phyloP scores from a whole-genome alignment of 768 basidiomycete genomes.

The Albatrellus ellisii region DNA sequence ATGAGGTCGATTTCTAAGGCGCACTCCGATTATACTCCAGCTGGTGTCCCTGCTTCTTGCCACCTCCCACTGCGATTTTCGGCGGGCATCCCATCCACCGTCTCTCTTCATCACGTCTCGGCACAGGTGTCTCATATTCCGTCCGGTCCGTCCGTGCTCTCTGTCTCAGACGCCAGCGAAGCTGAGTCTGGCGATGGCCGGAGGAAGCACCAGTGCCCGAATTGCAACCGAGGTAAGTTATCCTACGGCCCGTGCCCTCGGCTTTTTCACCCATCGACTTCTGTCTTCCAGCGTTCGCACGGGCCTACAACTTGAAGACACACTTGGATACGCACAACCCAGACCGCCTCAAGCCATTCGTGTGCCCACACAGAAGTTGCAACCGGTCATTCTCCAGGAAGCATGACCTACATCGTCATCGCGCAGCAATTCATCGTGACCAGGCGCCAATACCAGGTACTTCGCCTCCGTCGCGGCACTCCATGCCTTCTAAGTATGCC shows the following conservation, averaged over 20 bases:
- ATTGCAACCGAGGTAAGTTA: constrained; percentile 56
- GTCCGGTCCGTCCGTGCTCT: constrained; percentile 25
- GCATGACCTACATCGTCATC: constrained; percentile 86
- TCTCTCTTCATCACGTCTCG: constrained; percentile 45
- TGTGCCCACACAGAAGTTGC: constrained; percentile 77
- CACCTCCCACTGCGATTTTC: too few species aligned
- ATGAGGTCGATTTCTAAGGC: constrained; percentile 12
- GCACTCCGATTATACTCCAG: constrained; percentile 10
- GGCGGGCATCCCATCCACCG: constrained; percentile 28
- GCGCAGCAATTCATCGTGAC: constrained; percentile 60
- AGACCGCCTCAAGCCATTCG: constrained; percentile 77
- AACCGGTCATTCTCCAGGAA: constrained; percentile 89
- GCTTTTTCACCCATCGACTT: constrained; percentile 6
- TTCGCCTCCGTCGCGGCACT: constrained; percentile 12
- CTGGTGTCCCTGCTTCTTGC: constrained; percentile 17
- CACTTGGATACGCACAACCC: constrained; percentile 95
- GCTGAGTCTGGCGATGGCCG: constrained; percentile 42
- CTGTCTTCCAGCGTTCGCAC: constrained; percentile 60
- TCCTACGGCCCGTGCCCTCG: constrained; percentile 5
- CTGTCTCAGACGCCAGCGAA: constrained; percentile 22
- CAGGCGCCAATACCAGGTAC: constrained; percentile 14
- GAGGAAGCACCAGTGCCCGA: constrained; percentile 64
- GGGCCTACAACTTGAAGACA: constrained; percentile 91
- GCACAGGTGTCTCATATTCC: constrained; percentile 34
- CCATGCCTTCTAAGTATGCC: too few species aligned